phyloP scores from a whole-genome alignment of 306 rosid genomes.

The Cucurbita pepo region DNA sequence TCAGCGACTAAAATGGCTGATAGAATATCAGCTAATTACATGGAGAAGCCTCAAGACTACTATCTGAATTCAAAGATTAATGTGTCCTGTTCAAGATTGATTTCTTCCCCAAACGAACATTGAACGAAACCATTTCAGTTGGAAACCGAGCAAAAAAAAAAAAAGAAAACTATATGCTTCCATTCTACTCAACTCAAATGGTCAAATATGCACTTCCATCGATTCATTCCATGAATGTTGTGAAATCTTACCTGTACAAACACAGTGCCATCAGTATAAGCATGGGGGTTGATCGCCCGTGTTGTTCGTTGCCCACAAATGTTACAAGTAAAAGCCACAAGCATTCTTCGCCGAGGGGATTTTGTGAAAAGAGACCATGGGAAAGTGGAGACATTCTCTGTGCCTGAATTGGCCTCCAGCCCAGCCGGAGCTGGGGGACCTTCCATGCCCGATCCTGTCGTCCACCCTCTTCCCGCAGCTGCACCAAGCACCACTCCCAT shows the following conservation, averaged over 20 bases:
- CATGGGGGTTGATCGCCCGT: slow-evolving; percentile 90
- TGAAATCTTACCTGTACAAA: slow-evolving; percentile 63
- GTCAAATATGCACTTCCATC: not conserved
- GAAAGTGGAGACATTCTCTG: slow-evolving; percentile 65
- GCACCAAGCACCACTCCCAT: slow-evolving; percentile 94
- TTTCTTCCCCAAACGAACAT: not conserved
- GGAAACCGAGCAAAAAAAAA: not conserved
- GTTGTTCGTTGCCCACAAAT: slow-evolving; percentile 93
- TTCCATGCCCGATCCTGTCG: slow-evolving; percentile 96
- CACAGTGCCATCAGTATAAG: slow-evolving; percentile 95
- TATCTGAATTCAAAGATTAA: not conserved
- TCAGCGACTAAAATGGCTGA: not conserved
- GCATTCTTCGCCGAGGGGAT: slow-evolving; percentile 90
- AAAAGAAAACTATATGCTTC: not conserved
- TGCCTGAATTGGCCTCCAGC: slow-evolving; percentile 24
- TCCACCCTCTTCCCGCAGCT: slow-evolving; percentile 89
- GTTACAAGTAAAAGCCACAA: slow-evolving; percentile 84
- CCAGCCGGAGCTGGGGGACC: slow-evolving; percentile 81
- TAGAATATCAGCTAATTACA: not conserved
- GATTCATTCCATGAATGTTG: not conserved
- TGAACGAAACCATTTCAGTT: not conserved
- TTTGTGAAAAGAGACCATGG: slow-evolving; percentile 98
- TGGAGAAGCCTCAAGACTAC: not conserved
- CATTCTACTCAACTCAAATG: not conserved
- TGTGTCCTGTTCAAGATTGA: not conserved